Percentiles rank a stretch among this genome's conserved stretches.
phyloP scores from a whole-genome alignment of 1,139 yeast genomes.

The Pichia sp. region DNA sequence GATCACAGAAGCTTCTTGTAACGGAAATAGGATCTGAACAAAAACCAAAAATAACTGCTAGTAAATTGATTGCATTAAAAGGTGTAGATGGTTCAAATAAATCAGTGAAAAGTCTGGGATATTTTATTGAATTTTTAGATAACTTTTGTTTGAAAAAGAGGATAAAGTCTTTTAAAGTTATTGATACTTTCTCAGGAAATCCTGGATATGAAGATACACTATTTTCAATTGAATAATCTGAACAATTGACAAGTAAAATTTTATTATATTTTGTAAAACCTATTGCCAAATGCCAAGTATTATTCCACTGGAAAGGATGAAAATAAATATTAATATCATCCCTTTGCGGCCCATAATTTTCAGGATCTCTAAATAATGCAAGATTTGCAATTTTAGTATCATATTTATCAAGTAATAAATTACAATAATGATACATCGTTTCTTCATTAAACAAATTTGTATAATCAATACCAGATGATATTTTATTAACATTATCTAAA shows the following conservation, averaged over 20 bases:
- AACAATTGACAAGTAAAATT: constrained; percentile 27
- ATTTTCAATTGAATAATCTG: constrained; percentile 10
- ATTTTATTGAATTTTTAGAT: constrained; percentile 22
- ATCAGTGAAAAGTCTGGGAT: constrained; percentile 20
- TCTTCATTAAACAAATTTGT: constrained; percentile 14
- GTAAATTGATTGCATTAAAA: constrained; percentile 27
- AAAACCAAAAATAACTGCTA: constrained; percentile 26
- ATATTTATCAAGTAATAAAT: constrained; percentile 24
- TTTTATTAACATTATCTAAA: background rate
- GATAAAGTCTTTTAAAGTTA: constrained; percentile 24
- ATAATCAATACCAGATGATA: background rate
- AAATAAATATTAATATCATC: constrained; percentile 20
- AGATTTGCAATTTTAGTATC: constrained; percentile 7
- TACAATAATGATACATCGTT: constrained; percentile 27
- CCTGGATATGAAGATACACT: background rate
- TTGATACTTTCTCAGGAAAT: constrained; percentile 20
- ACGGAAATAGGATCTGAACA: constrained; percentile 21
- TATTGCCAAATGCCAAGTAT: constrained; percentile 31
- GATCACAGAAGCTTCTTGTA: constrained; percentile 21
- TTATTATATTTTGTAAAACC: constrained; percentile 23
- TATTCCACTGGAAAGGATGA: constrained; percentile 28
- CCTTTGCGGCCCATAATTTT: constrained; percentile 25
- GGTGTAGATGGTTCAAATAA: constrained; percentile 24
- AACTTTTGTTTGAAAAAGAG: constrained; percentile 22
- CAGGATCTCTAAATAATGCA: constrained; percentile 21